Evolutionary conservation across 805 yeast genomes (phyloP).

Genomic region (Starmerella etchellsii): DNA sequence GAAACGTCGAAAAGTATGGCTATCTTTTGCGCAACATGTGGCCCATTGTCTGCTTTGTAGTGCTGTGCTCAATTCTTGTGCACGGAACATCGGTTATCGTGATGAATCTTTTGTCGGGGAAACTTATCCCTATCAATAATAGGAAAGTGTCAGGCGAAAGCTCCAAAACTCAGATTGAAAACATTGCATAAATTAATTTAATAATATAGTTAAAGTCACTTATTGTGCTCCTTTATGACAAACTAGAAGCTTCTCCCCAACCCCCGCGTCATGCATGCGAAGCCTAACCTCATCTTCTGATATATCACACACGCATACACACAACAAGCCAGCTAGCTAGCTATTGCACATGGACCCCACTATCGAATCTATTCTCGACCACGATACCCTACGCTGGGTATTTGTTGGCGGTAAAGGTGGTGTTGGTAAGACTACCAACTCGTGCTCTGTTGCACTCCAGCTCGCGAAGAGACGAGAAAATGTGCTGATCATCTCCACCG

Average conservation of each 20-base stretch:
- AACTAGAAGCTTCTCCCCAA: not conserved
- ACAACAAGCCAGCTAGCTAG: not conserved
- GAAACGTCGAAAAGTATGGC: constrained; percentile 4
- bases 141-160: no score
- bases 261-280: not conserved
- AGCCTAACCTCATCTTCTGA: not conserved
- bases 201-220: no score
- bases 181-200: no score
- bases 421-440: constrained; percentile 96
- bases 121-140: not conserved
- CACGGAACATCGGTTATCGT: constrained; percentile 86
- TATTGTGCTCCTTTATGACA: no score
- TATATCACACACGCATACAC: not conserved
- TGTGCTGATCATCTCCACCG: constrained; percentile 84
- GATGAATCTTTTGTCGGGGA: no score
- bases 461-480: constrained; percentile 74
- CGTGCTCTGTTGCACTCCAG: constrained; percentile 90
- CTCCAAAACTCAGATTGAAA: no score
- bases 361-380: constrained; percentile 32
- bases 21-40: constrained; percentile 53
- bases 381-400: constrained; percentile 69
- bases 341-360: constrained; percentile 27
- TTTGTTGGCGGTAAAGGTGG: constrained; percentile 99
- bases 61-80: constrained; percentile 67
- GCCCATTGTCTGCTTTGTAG: constrained; percentile 72